Base-by-base conservation (phyloP, 2,329 filamentous ascomycete species). In the Penicillium paneum region DNA sequence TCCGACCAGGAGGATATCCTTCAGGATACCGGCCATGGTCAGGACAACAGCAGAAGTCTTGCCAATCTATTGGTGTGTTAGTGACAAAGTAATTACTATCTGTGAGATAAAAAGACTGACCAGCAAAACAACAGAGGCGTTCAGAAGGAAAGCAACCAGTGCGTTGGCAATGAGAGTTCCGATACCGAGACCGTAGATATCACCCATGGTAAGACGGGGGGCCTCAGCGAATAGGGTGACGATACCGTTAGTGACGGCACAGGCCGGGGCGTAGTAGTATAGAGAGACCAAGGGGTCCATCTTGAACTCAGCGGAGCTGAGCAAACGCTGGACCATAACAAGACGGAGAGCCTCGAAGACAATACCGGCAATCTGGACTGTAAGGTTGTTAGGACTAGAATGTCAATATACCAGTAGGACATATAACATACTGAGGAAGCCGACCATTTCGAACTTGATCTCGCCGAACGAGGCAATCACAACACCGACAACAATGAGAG, bases 381-480 rank as follows among this genome's bases (percentile, higher is more conserved):
- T 34, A 34, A 12, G 5, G 29, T 34, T 24, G 42, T 44, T 44
- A 44, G 42, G 8, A 3, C 13, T 32, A 8, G 29, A 32, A n/a
- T 32, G 8, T 44, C 17, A 11, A 44, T 32, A n/a, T 24, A 34
- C 1, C 8, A 21, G 40, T 17, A 11, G 8, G 21, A 24, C 21
- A 24, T 24, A 44, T 24, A 12, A 44, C 13, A 24, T 44, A 44
- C 42, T 87, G 34, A 85, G 57, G 71, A 88, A 84, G 24, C 85
- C 85, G 35, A 82, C 59, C 56, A 74, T 63, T 62, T 75, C 88
- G 71, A 97, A 97, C 71, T 92, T 87, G 76, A 97, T 94, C 79
- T 97, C 93, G 65, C 93, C 94, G 59, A 95, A 83, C 1, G 92
- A 96, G 46, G 93, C 93, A 68, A 97, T 90, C 61, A 97, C 81